Evolutionary conservation across 1,284 basidiomycete species (phyloP).

Genomic region (Phlebopus sp.): DNA sequence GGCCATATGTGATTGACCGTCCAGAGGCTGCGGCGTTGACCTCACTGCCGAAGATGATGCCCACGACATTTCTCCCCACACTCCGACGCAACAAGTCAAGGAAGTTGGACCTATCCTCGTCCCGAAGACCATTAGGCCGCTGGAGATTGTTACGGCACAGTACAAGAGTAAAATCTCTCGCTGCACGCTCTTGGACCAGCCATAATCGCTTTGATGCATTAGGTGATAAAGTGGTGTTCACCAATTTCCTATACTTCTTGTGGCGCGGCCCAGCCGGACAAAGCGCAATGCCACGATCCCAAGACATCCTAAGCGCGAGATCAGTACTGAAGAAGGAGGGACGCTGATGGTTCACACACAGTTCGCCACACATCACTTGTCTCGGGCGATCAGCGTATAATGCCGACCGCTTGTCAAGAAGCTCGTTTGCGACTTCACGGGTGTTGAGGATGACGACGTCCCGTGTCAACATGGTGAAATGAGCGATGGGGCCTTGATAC

Average conservation of each 20-base stretch:
- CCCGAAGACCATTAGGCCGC: too few species aligned
- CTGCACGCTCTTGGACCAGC: not conserved
- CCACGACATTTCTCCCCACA: not conserved
- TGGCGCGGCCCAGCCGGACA: not conserved
- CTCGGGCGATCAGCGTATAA: constrained; percentile 19
- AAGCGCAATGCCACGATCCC: not conserved
- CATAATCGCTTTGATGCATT: not conserved
- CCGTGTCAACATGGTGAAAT: not conserved
- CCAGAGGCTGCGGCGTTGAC: not conserved
- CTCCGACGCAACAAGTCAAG: not conserved
- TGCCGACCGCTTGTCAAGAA: constrained; percentile 15
- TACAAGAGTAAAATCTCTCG: not conserved
- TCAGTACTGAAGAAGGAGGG: too few species aligned
- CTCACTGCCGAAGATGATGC: not conserved
- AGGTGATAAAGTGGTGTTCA: not conserved
- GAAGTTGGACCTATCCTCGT: not conserved
- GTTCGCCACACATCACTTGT: too few species aligned
- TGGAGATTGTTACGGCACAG: too few species aligned
- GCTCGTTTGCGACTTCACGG: constrained; percentile 5
- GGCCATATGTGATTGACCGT: not conserved
- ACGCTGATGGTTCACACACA: too few species aligned
- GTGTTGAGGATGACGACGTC: not conserved
- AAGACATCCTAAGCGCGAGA: constrained; percentile 6
- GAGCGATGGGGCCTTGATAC: not conserved
- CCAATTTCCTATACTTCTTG: not conserved